These are phyloP conservation scores for Claviceps spartinae DNA, from an alignment of 2,329 filamentous ascomycete genomes.

Conservation along the genomic window DNA sequence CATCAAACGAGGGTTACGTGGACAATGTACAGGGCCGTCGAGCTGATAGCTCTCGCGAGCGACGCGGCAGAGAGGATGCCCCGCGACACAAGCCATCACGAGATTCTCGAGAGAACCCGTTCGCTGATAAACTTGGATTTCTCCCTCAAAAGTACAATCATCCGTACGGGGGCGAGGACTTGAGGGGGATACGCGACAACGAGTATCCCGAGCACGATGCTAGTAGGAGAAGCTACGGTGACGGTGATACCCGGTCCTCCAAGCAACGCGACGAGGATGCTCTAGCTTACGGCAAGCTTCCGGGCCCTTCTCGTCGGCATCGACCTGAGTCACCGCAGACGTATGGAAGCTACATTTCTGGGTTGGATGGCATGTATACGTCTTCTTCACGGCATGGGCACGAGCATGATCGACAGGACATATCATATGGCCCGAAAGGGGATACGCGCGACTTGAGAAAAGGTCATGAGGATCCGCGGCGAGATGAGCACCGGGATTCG, in stretches of 20 bases:
- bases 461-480: constrained; percentile 11
- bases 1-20: constrained; percentile 3
- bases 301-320: constrained; percentile 14
- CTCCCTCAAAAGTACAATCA: no score
- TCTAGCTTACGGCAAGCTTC: constrained; percentile 34
- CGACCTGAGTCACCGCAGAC: constrained; percentile 11
- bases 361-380: constrained; percentile 9
- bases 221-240: constrained; percentile 15
- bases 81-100: no score
- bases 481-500: constrained; percentile 24
- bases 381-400: constrained; percentile 12
- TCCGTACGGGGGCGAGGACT: no score
- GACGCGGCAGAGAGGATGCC: no score
- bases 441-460: constrained; percentile 11
- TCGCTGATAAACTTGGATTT: no score
- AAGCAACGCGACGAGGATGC: constrained; percentile 27
- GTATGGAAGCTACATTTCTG: constrained; percentile 17
- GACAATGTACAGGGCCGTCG: neutral
- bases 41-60: neutral
- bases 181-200: constrained; percentile 2
- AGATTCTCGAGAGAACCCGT: no score
- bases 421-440: constrained; percentile 6
- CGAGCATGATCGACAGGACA: constrained; percentile 4
- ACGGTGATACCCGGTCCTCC: constrained; percentile 5
- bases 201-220: constrained; percentile 7